Percentiles rank a stretch among this genome's conserved stretches.
These are phyloP conservation scores for Hirsutella thompsonii DNA, from an alignment of 2,329 filamentous ascomycete genomes.

Conservation along the genomic window DNA sequence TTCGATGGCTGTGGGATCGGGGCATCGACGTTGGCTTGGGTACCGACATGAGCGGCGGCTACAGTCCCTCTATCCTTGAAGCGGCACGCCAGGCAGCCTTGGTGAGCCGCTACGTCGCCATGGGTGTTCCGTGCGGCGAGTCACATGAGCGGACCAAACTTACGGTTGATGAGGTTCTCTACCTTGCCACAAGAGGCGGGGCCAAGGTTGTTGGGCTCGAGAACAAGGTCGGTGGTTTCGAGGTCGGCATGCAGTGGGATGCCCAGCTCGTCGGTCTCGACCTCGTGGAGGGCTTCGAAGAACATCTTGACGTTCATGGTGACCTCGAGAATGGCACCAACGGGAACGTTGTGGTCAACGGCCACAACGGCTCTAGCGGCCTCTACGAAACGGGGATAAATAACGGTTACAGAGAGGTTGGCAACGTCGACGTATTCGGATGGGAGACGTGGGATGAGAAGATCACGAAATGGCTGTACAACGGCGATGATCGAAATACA, in stretches of 20 bases:
- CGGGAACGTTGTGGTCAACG: too few species aligned
- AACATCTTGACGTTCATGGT: too few species aligned
- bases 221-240: constrained; percentile 64
- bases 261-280: constrained; percentile 67
- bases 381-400: neutral
- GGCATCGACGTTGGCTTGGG: constrained; percentile 75
- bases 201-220: constrained; percentile 68
- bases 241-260: constrained; percentile 81
- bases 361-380: too few species aligned
- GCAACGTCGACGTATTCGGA: constrained; percentile 78
- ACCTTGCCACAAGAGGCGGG: constrained; percentile 78
- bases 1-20: constrained; percentile 60
- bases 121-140: constrained; percentile 25
- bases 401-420: constrained; percentile 23
- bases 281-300: constrained; percentile 26
- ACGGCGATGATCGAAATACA: constrained; percentile 86
- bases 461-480: constrained; percentile 89
- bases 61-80: constrained; percentile 68
- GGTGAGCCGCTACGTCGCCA: constrained; percentile 59
- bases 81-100: constrained; percentile 71
- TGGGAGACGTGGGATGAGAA: constrained; percentile 81
- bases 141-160: constrained; percentile 47
- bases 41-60: constrained; percentile 85
- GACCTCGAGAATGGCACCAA: too few species aligned
- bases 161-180: constrained; percentile 75